These are phyloP conservation scores for Glebionis coronaria DNA, from an alignment of 129 eudicot genomes.

Conservation along the genomic window DNA sequence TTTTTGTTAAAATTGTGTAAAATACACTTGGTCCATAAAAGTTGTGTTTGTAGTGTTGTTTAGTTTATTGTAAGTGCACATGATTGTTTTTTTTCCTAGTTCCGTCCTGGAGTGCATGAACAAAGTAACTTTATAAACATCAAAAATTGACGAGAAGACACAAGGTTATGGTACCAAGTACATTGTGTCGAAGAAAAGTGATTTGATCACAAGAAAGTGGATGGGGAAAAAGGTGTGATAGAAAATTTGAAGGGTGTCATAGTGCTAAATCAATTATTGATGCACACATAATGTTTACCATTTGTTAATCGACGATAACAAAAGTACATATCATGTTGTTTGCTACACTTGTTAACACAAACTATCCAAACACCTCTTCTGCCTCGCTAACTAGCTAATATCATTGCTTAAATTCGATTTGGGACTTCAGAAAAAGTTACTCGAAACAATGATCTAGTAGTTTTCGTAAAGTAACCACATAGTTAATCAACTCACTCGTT, in stretches of 20 bases:
- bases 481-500: background rate
- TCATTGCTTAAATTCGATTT: no score
- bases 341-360: background rate
- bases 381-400: no score
- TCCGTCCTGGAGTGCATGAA: slow-evolving; percentile 18
- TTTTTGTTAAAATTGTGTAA: no score
- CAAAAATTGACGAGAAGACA: slow-evolving; percentile 8
- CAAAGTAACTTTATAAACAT: slow-evolving; percentile 6
- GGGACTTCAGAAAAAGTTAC: no score
- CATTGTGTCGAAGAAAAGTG: slow-evolving; percentile 15
- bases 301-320: slow-evolving; percentile 10
- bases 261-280: slow-evolving; percentile 22
- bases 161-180: slow-evolving; percentile 19
- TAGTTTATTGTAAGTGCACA: no score
- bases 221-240: slow-evolving; percentile 20
- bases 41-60: no score
- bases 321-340: slow-evolving; percentile 12
- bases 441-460: no score
- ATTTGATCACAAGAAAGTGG: slow-evolving; percentile 15
- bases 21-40: no score
- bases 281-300: slow-evolving; percentile 9
- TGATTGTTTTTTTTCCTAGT: no score
- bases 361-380: background rate
- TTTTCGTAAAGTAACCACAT: no score
- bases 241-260: slow-evolving; percentile 13